Base-by-base conservation (phyloP, 1,284 basidiomycete species). In the Naganishia albida region DNA sequence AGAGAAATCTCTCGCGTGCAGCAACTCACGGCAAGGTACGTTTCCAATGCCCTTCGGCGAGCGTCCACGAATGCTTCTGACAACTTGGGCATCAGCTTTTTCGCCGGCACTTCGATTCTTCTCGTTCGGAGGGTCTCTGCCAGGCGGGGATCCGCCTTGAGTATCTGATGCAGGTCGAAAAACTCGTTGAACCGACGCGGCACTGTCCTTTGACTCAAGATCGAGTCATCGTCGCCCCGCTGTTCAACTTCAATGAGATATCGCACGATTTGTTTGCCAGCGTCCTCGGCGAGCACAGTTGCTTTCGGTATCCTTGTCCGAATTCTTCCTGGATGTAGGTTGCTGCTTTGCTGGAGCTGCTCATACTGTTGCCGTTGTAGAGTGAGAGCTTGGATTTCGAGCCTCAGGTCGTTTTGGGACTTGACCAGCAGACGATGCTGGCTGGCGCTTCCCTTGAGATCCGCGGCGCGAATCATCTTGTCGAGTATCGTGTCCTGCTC, bases 151-250 rank as follows among this genome's bases (percentile, higher is more conserved):
- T 89, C 88, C 56, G 85, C 84, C 59, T 93, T 86, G 53, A 99
- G 79, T 65, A 87, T 86, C 70, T 87, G 88, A 75, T 97, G 91
- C 83, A 97, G 87, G 60, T 85, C 86, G 72, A 89, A 85, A 76
- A 99, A 99, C 75, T 98, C 94, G 75, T 92, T 96, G 77, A 96
- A 99, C 67, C 95, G 82, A 69, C 93, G 82, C 4, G 91, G 88
- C 2, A 97, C 88, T 28, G 93, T 87, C 95, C 95, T 98, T 2
- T 90, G 90, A 1, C 88, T 88, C 1, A 85, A 81, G 72, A 88
- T 86, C 53, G 83, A 85, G 3, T 88, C 90, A 72, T 93, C 89
- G 0, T 80, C 77, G n/a, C 84, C 86, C 26, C 91, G 82, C 72
- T 95, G 93, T 73, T 90, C 88, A 1, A 99, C 86, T 76, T 96